Evolutionary conservation across 106 monocot genomes (phyloP), one percentile per base, ranked within the genome.

Genomic region (Dioscorea alata): DNA sequence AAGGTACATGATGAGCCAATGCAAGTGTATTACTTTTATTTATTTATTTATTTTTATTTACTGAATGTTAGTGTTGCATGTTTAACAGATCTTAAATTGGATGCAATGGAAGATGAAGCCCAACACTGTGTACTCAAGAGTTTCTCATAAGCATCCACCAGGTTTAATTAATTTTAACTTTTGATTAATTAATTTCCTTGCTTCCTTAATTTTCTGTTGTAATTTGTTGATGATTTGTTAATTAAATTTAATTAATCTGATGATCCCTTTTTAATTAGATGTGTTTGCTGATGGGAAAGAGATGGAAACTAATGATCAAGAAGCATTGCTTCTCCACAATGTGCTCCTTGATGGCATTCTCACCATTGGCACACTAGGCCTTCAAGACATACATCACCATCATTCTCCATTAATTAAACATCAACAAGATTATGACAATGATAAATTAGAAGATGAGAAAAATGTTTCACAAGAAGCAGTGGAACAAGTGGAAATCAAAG

Each of bases 281-380:
- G 33, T 57, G 9, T 50, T 24, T 56, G 64, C 18, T 48, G 31
- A 16, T 49, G 33, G 28, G 64, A n/a, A 49, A 58, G 59, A 67
- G 12, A 66, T 59, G 4, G 23, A 4, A 19, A 59, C 8, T 3
- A 33, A 48, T 20, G 33, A 48, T 10, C 34, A n/a, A 19, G 32
- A 70, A 24, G 53, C 35, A 14, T 48, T 70, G 48, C 76, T 68
- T 12, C 69, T 76, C 33, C 73, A 73, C 73, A 25, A 54, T 64
- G 52, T 50, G 15, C 57, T 70, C 57, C 42, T 42, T 42, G 63
- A 34, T 14, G 63, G 56, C 10, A 64, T 76, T 48, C 76, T 76
- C 57, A 58, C 76, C 14, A 70, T 76, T 23, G 76, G 76, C 22
- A 76, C 76, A 17, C 64, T 76, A 56, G 76, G 76, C 48, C 52